A percentile compares a stretch with the other conserved stretches of the same genome.
Conservation (phyloP, 768 basidiomycete genomes). For the Mycena pura region DNA sequence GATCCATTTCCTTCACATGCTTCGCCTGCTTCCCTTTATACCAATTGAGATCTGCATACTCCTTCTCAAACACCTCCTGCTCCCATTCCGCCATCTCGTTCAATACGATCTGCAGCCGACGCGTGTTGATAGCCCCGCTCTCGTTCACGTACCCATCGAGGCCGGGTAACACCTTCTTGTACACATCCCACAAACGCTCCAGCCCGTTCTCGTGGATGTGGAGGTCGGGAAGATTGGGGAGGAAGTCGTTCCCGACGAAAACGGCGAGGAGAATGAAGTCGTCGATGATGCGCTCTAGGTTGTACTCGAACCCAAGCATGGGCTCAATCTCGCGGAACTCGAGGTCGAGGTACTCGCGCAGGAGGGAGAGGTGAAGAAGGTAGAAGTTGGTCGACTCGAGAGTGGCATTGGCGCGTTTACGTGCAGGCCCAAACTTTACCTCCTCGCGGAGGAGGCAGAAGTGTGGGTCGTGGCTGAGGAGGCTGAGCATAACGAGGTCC, state of each 20-base stretch:
- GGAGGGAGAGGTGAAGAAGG: conserved; percentile 89
- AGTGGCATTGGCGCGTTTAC: conserved; percentile 60
- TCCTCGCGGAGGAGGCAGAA: conserved; percentile 98
- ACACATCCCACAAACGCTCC: conserved; percentile 92
- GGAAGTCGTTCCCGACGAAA: conserved; percentile 97
- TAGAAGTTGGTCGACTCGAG: conserved; percentile 91
- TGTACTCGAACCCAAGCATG: conserved; percentile 79
- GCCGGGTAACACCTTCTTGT: conserved; percentile 89
- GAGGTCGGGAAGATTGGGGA: conserved; percentile 94
- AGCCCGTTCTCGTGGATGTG: conserved; percentile 98
- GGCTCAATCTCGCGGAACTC: conserved; percentile 84
- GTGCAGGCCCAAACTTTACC: conserved; percentile 93
- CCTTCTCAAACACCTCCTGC: conserved; percentile 88
- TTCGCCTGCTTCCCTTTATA: conserved; percentile 92
- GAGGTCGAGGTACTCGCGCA: conserved; percentile 97
- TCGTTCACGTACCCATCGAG: conserved; percentile 94
- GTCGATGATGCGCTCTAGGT: conserved; percentile 93
- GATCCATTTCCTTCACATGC: conserved; percentile 69
- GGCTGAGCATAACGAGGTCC: conserved; percentile 96
- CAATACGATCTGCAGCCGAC: conserved; percentile 83
- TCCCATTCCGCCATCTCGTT: conserved; percentile 92
- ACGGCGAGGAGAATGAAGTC: conserved; percentile 97
- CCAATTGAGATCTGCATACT: conserved; percentile 90
- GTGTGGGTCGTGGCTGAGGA: conserved; percentile 97
- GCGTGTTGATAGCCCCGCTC: conserved; percentile 79